Conservation (phyloP, 805 yeast genomes). For the Cyberlindnera nakhonratchasimensis region DNA sequence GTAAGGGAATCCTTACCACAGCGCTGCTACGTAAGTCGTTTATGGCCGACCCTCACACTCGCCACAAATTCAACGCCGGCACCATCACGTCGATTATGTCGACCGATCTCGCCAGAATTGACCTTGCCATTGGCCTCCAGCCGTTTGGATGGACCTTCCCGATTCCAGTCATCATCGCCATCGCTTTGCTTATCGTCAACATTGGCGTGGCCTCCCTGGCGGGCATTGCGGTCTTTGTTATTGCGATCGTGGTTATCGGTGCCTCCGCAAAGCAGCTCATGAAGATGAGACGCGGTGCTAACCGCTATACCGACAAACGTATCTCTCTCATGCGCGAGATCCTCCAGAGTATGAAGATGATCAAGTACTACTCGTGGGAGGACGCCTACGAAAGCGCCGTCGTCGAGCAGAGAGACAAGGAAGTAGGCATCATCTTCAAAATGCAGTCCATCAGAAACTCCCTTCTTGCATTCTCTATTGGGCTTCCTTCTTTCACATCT, state of each 20-base stretch:
- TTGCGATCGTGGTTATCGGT: constrained; percentile 46
- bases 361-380: constrained; percentile 88
- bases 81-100: constrained; percentile 71
- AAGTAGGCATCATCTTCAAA: constrained; percentile 51
- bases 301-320: constrained; percentile 59
- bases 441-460: constrained; percentile 61
- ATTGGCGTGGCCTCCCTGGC: constrained; percentile 67
- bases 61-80: constrained; percentile 54
- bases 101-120: constrained; percentile 72
- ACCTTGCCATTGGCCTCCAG: constrained; percentile 60
- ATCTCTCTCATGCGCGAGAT: constrained; percentile 61
- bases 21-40: constrained; percentile 65
- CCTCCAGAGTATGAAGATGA: constrained; percentile 57
- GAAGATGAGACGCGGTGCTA: constrained; percentile 50
- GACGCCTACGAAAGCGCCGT: constrained; percentile 59
- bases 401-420: constrained; percentile 49
- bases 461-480: constrained; percentile 47
- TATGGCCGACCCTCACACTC: constrained; percentile 48
- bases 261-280: constrained; percentile 45
- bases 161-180: constrained; percentile 56
- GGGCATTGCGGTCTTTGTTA: constrained; percentile 55
- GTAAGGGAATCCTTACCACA: constrained; percentile 61
- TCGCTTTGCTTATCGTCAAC: constrained; percentile 59
- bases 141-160: constrained; percentile 56
- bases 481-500: constrained; percentile 50